These are phyloP conservation scores for Ceratobasidium sp. DNA, from an alignment of 1,284 basidiomycete species.

Conservation along the genomic window DNA sequence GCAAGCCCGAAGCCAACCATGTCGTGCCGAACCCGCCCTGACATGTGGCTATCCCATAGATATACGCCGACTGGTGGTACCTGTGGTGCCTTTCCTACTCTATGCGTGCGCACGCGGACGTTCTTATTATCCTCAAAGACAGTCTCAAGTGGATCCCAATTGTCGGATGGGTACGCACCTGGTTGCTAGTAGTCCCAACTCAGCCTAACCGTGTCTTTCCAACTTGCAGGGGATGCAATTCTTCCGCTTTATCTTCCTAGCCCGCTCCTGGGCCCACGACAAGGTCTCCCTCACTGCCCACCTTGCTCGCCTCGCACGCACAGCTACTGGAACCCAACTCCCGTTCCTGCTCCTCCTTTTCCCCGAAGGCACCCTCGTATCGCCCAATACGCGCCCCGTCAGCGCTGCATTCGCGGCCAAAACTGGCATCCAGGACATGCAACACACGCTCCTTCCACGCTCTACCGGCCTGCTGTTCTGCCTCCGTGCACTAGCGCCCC, in stretches of 20 bases:
- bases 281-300: slow-evolving; percentile 68
- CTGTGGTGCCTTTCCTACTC: slow-evolving; percentile 89
- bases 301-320: slow-evolving; percentile 67
- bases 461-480: slow-evolving; percentile 91
- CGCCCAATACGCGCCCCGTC: slow-evolving; percentile 80
- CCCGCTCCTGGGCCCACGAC: slow-evolving; percentile 88
- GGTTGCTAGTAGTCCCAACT: neutral
- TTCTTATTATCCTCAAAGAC: slow-evolving; percentile 91
- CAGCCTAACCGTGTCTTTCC: neutral
- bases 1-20: slow-evolving; percentile 56
- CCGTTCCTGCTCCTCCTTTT: slow-evolving; percentile 88
- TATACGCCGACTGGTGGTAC: slow-evolving; percentile 94
- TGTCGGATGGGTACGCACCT: slow-evolving; percentile 79
- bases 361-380: slow-evolving; percentile 92
- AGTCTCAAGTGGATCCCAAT: slow-evolving; percentile 89
- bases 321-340: slow-evolving; percentile 69
- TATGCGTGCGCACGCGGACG: slow-evolving; percentile 72
- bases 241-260: slow-evolving; percentile 90
- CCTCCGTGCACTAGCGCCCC: slow-evolving; percentile 80
- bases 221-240: slow-evolving; percentile 82
- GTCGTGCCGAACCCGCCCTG: neutral
- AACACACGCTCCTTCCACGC: slow-evolving; percentile 84
- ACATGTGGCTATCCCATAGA: slow-evolving; percentile 59
- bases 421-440: slow-evolving; percentile 82
- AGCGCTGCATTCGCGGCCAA: slow-evolving; percentile 88